Evolutionary conservation across 1,284 basidiomycete genomes (phyloP), one percentile per base, ranked within the genome.

Genomic region (Sporisorium exsertum): DNA sequence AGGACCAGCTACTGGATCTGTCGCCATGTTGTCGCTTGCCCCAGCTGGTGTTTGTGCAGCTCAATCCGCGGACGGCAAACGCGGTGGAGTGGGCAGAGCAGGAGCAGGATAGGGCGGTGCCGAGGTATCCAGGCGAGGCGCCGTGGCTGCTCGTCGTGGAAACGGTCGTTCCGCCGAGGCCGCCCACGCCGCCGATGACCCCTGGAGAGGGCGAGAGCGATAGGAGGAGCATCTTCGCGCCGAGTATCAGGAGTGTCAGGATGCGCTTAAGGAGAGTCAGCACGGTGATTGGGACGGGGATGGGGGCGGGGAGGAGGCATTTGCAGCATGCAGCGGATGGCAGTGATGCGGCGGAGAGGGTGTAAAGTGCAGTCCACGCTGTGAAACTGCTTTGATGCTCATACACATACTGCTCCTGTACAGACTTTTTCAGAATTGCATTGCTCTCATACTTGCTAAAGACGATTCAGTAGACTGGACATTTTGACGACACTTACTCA

Each of bases 141-240:
- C 40, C 40, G 24, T 78, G 72, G 72, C 29, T 78, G 33, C 27
- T 77, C 33, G 29, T 79, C 5, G 62, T 52, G 2, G 68, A 79
- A n/a, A 68, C 58, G 1, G 53, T 72, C 12, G 53, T 73, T 16
- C 78, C 78, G 3, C 78, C 78, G 0, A 29, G 68, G 8, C 78
- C 78, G 2, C 65, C 74, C 1, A 72, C 69, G 1, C 74, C 74
- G 13, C 53, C 66, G 6, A 15, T 13, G 20, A 40, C 4, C 32
- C 24, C 8, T 16, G 47, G 47, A n/a, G 51, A 22, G 3, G 42
- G 27, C 10, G 35, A 57, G 58, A 29, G 13, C 22, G 43, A 33
- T 15, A 61, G 60, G 10, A 51, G 29, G n/a, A 66, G 62, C 46
- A 49, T 78, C 49, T 75, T 77, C 35, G 72, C 75, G 3, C 75